Evolutionary conservation across 192 early-diverging fungal genomes (phyloP).

Genomic region (Chytriomyces confervae): DNA sequence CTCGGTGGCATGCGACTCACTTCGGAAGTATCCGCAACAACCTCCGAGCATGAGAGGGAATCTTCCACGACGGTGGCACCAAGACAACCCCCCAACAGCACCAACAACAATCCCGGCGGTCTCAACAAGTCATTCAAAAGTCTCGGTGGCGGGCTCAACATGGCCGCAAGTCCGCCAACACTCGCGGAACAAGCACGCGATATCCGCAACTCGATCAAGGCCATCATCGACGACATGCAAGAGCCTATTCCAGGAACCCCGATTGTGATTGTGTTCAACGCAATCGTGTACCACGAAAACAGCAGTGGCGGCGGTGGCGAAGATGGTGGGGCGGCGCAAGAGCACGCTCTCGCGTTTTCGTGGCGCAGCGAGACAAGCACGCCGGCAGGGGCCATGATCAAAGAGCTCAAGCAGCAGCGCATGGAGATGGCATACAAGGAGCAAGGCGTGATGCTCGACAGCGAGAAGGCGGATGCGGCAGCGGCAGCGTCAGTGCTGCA

Average conservation of each 20-base stretch:
- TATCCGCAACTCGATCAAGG: constrained; percentile 33
- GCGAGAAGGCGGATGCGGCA: constrained; percentile 32
- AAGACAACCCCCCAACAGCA: neutral
- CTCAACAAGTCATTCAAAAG: neutral
- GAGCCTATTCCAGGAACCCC: constrained; percentile 40
- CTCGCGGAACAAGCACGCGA: constrained; percentile 36
- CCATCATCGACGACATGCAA: constrained; percentile 37
- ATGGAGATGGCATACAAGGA: constrained; percentile 34
- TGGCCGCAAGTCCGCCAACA: neutral
- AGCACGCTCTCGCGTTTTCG: constrained; percentile 35
- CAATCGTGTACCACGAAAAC: constrained; percentile 35
- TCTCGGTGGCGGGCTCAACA: neutral
- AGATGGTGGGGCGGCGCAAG: neutral
- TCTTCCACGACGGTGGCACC: neutral
- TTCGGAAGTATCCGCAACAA: neutral
- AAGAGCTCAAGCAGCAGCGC: constrained; percentile 33
- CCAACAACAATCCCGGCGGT: neutral
- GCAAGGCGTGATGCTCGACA: constrained; percentile 36
- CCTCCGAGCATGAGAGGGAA: neutral
- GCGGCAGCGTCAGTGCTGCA: constrained; percentile 25
- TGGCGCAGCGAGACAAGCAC: constrained; percentile 38
- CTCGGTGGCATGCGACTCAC: neutral
- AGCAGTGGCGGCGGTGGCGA: neutral
- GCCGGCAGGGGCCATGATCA: constrained; percentile 32
- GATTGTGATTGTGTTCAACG: constrained; percentile 40